Base-by-base conservation (phyloP, 805 yeast species). In the Candida insectalens region DNA sequence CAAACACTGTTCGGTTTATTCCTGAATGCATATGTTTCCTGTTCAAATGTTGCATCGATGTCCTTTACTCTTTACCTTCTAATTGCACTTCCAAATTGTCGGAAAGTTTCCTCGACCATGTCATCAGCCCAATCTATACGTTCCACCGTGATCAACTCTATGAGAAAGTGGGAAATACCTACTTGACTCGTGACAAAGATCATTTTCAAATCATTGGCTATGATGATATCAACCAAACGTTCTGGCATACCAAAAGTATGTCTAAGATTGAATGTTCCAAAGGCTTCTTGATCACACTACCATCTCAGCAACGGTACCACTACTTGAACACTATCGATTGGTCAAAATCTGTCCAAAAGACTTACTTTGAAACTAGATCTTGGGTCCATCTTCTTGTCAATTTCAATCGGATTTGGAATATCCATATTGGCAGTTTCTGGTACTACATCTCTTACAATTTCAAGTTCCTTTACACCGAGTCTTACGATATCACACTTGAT, bases 321-420 rank as follows among this genome's bases (percentile, higher is more conserved):
- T 50, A 60, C 25, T 57, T 85, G 21, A 63, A 65, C 36, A 63
- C 70, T 15, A 69, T 83, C 3, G 53, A 65, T 2, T 85, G 96
- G 96, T 47, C 60, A 2, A 68, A 65, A 36, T 78, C 74, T 0
- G 78, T 84, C 43, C 67, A 66, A 43, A 85, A 85, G 55, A 83
- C 95, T 1, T 85, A 76, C 51, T 67, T 60, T 36, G 95, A 83
- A 52, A 63, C 66, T 27, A 68, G 95, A 55, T 69, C 79, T 10
- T 83, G 94, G 94, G 59, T 72, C 37, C 95, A 83, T 56, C 67
- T 74, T 23, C 44, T 80, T 18, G 68, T 77, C 17, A 82, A 83
- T 51, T 83, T 83, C 56, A 80, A 78, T 53, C 60, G 95, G 36
- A 73, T 81, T 34, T 81, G 89, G 88, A 75, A 80, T 35, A 70